phyloP scores from a whole-genome alignment of 2,329 filamentous ascomycete genomes.

The Hypoxylon sp. region DNA sequence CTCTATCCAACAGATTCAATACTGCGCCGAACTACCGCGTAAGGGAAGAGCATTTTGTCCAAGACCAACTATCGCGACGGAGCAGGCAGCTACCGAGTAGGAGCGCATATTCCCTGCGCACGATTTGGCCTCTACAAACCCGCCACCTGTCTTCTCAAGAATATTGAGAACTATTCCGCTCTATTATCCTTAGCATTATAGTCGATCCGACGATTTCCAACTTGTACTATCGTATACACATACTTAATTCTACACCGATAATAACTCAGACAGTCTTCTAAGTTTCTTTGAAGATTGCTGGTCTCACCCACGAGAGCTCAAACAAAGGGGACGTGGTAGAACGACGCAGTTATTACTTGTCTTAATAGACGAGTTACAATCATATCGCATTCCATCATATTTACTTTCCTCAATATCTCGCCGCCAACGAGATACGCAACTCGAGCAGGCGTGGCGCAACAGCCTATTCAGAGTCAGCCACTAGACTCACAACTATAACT shows the following conservation, averaged over 20 bases:
- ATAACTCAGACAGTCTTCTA: neutral
- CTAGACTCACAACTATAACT: neutral
- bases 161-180: neutral
- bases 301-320: neutral
- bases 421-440: neutral
- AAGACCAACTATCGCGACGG: constrained; percentile 3
- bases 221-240: constrained; percentile 1
- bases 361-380: too few relatives aligned
- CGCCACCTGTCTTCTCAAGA: neutral
- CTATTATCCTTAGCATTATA: neutral
- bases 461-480: neutral
- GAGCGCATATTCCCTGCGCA: constrained; percentile 12
- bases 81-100: constrained; percentile 4
- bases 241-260: neutral
- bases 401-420: neutral
- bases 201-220: constrained; percentile 1
- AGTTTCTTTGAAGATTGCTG: neutral
- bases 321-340: constrained; percentile 9
- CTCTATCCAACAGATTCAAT: neutral
- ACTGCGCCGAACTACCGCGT: neutral
- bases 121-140: neutral
- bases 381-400: neutral
- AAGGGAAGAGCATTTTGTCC: neutral
- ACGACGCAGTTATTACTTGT: constrained; percentile 1
- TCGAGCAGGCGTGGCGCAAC: neutral